Base-by-base conservation (phyloP, 768 basidiomycete species). In the Lactifluus hygrophoroides region DNA sequence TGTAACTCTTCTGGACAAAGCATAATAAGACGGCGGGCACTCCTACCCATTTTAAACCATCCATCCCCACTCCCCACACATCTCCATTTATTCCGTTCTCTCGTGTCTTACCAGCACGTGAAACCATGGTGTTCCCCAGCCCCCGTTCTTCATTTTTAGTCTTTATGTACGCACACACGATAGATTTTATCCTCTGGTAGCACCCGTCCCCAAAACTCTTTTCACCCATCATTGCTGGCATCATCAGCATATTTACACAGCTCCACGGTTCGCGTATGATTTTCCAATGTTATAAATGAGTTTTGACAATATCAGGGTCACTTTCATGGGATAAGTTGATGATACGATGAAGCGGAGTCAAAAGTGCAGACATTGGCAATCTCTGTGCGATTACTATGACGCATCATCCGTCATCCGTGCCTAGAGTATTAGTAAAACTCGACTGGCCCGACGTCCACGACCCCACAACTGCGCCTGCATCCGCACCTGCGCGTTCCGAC, bases 371-470 rank as follows among this genome's bases (percentile, higher is more conserved):
- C 2, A 13, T 38, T 16, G 16, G 16, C 37, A 17, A 38, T 38
- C 16, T 7, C 16, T 5, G 19, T 21, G 3, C 10, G 3, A n/a
- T n/a, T n/a, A 42, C 3, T 16, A 45, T 45, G 23, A 45, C 44
- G 25, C 27, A 28, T 46, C 21, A 46, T 44, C 35, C 23, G 49
- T 45, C 34, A 45, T 57, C 21, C 1, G 30, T 52, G 10, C 9
- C 51, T 30, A n/a, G 37, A 25, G 16, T 35, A 37, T 45, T 44
- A 0, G 52, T 55, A 13, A 50, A 32, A 23, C 58, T 60, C 19
- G 58, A 44, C 48, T 35, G 53, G 58, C 53, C 48, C 30, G 58
- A 55, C 54, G 32, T 46, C 54, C 53, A 60, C 34, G 58, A 60
- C 16, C 53, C 58, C 13, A 44, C 48, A 28, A 25, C 30, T n/a